Evolutionary conservation across 257 asterid genomes (phyloP), one percentile per base, ranked within the genome.

Genomic region (Sherardia arvensis): DNA sequence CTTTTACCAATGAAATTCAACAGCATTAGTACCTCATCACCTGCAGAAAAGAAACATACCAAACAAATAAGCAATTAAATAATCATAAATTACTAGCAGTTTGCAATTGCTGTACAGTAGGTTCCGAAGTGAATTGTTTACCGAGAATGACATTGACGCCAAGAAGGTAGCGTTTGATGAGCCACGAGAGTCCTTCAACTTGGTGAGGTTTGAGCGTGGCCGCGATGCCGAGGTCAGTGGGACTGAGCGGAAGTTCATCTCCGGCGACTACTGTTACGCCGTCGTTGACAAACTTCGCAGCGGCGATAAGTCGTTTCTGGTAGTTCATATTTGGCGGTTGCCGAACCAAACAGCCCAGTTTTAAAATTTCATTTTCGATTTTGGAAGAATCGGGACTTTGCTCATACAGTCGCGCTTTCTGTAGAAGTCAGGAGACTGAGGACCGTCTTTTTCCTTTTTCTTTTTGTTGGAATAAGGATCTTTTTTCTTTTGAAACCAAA

Each of bases 81-180:
- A 45, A 76, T 47, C 7, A 21, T 32, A 8, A 5, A 17, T 15
- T 25, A 26, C 18, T 22, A 59, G 22, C 14, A 30, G 10, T 4
- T 59, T 17, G 22, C 7, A 28, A 20, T 58, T 30, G 17, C 51
- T 43, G 58, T 8, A 53, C 7, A 14, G 4, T 18, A 27, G 0
- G 61, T 20, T 27, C 28, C n/a, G 0, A 48, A 45, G 27, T 15
- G 7, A 26, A 43, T 14, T 17, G 18, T 25, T 22, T 84, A 88
- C 98, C 98, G 51, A 92, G 96, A 57, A 88, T 74, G 82, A 85
- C 95, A 78, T 88, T 91, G 86, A 82, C 95, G 66, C 96, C 98
- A 62, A 80, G 83, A 55, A 66, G 84, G 76, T 83, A 88, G 45
- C 91, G 85, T 54, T 79, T 88, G 60, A 88, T 81, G 69, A 91